phyloP scores from a whole-genome alignment of 2,329 filamentous ascomycete genomes.

The Penicillium expansum region DNA sequence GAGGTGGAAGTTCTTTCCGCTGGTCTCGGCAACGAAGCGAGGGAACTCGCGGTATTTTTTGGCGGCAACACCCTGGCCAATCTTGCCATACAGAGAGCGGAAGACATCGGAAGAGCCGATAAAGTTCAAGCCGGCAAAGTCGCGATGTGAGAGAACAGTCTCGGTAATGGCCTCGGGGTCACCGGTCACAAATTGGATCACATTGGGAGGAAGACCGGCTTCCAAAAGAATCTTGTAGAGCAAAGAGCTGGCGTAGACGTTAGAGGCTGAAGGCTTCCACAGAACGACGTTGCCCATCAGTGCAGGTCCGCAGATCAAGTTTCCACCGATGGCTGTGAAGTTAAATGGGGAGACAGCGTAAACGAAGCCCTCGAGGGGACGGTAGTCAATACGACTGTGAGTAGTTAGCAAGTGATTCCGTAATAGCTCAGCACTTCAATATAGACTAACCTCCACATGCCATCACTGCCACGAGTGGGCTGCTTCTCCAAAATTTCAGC shows the following conservation, averaged over 20 bases:
- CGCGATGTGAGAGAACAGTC: slow-evolving; percentile 68
- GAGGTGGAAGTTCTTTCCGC: slow-evolving; percentile 88
- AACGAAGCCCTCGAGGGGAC: slow-evolving; percentile 88
- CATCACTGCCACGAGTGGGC: slow-evolving; percentile 74
- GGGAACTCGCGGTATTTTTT: slow-evolving; percentile 79
- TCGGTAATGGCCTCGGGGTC: slow-evolving; percentile 80
- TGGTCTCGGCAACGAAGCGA: slow-evolving; percentile 81
- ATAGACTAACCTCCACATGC: slow-evolving; percentile 71
- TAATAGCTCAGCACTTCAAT: background rate
- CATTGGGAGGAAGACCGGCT: slow-evolving; percentile 80
- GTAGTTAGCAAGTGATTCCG: background rate
- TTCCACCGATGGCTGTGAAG: slow-evolving; percentile 90
- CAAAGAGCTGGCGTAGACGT: slow-evolving; percentile 82
- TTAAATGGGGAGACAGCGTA: slow-evolving; percentile 95
- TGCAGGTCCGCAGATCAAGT: slow-evolving; percentile 76
- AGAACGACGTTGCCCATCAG: slow-evolving; percentile 91
- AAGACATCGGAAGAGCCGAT: slow-evolving; percentile 89
- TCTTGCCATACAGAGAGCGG: slow-evolving; percentile 79
- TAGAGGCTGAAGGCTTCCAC: slow-evolving; percentile 89
- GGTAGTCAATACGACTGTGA: slow-evolving; percentile 70
- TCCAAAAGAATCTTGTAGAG: slow-evolving; percentile 89
- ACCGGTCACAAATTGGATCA: slow-evolving; percentile 90
- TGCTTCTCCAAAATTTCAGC: slow-evolving; percentile 84
- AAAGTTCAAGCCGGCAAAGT: slow-evolving; percentile 86
- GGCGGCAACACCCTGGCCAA: slow-evolving; percentile 73